A percentile compares a stretch with the other conserved stretches of the same genome.
Evolutionary conservation across 345 rosid species (phyloP).

Genomic region (Passiflora organensis): DNA sequence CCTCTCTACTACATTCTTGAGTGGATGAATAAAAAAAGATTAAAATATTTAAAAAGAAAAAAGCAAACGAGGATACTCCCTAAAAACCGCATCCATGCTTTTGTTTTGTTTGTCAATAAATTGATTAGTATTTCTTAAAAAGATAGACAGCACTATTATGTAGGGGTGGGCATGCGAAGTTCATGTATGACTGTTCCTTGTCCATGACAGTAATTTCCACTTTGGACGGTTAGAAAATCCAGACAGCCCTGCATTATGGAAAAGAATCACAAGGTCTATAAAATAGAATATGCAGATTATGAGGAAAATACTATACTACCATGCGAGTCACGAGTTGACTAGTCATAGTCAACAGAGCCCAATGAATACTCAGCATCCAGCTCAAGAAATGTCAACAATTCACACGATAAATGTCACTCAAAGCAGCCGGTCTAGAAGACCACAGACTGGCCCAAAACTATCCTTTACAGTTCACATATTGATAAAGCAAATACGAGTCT

Average conservation of each 20-base stretch:
- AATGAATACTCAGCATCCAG: too few relatives aligned
- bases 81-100: slow-evolving; percentile 56
- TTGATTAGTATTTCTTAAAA: background rate
- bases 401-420: too few relatives aligned
- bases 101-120: background rate
- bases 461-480: too few relatives aligned
- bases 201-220: slow-evolving; percentile 16
- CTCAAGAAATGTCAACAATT: too few relatives aligned
- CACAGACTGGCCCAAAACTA: too few relatives aligned
- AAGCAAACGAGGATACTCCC: slow-evolving; percentile 51
- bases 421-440: too few relatives aligned
- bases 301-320: background rate
- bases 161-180: slow-evolving; percentile 9
- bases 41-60: background rate
- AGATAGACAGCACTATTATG: background rate
- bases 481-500: too few relatives aligned
- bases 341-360: too few relatives aligned
- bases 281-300: background rate
- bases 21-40: too few relatives aligned
- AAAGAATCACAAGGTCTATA: background rate
- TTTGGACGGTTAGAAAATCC: slow-evolving; percentile 32
- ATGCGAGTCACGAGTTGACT: background rate
- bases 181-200: slow-evolving; percentile 12
- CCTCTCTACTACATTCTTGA: too few relatives aligned
- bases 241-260: slow-evolving; percentile 11